Evolutionary conservation across 1,139 yeast genomes (phyloP).

Genomic region (Scheffersomyces lignicola): DNA sequence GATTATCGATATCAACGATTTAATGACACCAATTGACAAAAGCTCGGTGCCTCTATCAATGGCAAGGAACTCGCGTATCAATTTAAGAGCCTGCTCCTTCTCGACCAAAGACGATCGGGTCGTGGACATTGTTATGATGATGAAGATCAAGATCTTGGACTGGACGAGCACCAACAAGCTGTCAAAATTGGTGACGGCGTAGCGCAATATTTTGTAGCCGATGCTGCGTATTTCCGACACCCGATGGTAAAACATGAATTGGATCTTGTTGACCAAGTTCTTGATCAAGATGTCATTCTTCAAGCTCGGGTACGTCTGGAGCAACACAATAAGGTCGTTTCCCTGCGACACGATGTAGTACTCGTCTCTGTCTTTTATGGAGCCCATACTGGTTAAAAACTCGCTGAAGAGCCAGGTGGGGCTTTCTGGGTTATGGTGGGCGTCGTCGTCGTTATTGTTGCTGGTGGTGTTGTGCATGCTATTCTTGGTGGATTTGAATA

Average conservation of each 20-base stretch:
- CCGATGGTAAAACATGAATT: slow-evolving; percentile 56
- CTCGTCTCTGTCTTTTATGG: slow-evolving; percentile 37
- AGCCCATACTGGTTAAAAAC: slow-evolving; percentile 25
- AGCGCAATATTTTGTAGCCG: slow-evolving; percentile 73
- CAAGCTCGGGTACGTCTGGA: slow-evolving; percentile 61
- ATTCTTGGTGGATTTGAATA: neutral
- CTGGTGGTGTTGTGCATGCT: neutral
- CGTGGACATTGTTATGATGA: slow-evolving; percentile 66
- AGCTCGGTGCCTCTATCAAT: slow-evolving; percentile 56
- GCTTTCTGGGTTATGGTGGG: slow-evolving; percentile 19
- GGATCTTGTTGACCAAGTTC: slow-evolving; percentile 60
- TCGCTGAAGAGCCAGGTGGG: slow-evolving; percentile 43
- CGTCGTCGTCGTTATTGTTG: neutral
- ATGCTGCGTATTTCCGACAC: slow-evolving; percentile 69
- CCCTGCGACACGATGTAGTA: slow-evolving; percentile 56
- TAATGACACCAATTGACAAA: slow-evolving; percentile 64
- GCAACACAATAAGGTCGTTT: slow-evolving; percentile 58
- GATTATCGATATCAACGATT: slow-evolving; percentile 71
- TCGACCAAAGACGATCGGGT: slow-evolving; percentile 54
- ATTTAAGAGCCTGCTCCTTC: slow-evolving; percentile 75
- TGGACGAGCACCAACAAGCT: slow-evolving; percentile 49
- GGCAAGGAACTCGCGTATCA: slow-evolving; percentile 63
- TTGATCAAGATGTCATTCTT: slow-evolving; percentile 65
- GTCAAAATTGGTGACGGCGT: slow-evolving; percentile 55
- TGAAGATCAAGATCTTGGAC: slow-evolving; percentile 57